A percentile compares a stretch with the other conserved stretches of the same genome.
Conservation (phyloP, 345 rosid species). For the Hibiscus trionum region DNA sequence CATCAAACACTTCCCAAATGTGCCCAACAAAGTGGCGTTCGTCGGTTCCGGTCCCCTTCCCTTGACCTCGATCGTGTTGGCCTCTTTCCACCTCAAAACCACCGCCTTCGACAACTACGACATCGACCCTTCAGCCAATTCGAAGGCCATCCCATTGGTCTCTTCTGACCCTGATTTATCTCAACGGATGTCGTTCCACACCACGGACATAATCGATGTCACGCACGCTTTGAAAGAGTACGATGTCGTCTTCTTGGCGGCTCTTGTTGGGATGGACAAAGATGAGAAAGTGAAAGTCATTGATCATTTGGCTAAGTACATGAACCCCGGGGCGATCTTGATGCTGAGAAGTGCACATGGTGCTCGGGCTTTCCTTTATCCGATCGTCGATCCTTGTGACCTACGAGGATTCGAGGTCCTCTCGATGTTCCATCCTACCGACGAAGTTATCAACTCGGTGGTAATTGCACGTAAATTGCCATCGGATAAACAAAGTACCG, state of each 20-base stretch:
- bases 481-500: not conserved
- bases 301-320: constrained; percentile 60
- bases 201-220: constrained; percentile 47
- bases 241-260: constrained; percentile 85
- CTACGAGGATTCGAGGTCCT: constrained; percentile 65
- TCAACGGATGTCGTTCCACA: constrained; percentile 58
- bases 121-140: constrained; percentile 56
- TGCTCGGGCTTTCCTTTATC: constrained; percentile 84
- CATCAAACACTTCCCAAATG: constrained; percentile 25
- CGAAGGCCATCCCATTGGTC: constrained; percentile 41
- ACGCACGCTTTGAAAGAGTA: constrained; percentile 38
- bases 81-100: constrained; percentile 47
- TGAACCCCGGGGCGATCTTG: constrained; percentile 60
- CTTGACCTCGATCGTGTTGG: constrained; percentile 67
- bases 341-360: constrained; percentile 92
- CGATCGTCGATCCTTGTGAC: constrained; percentile 60
- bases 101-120: constrained; percentile 73
- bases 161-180: constrained; percentile 56
- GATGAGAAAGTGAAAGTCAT: constrained; percentile 48
- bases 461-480: constrained; percentile 53
- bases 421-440: constrained; percentile 67
- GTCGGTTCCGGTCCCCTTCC: constrained; percentile 93
- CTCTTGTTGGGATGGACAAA: constrained; percentile 89
- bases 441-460: constrained; percentile 76
- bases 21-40: constrained; percentile 57